A percentile compares a stretch with the other conserved stretches of the same genome.
Conservation (phyloP, 306 rosid genomes). For the Aeschynomene evenia region DNA sequence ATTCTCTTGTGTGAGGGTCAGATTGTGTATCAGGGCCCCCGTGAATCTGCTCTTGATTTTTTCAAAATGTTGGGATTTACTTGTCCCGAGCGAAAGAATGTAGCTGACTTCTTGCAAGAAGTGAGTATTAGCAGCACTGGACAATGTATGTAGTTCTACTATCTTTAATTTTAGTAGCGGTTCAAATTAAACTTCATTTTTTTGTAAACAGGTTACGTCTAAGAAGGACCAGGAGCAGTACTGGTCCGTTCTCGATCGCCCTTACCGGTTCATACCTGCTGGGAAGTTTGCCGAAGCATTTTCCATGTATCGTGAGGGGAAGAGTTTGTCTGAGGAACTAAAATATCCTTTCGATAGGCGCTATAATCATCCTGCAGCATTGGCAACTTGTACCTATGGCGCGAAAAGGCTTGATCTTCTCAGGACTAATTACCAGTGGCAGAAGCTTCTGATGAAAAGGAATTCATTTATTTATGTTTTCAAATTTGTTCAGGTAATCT, state of each 20-base stretch:
- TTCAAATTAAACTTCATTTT: conserved; percentile 2
- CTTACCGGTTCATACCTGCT: conserved; percentile 73
- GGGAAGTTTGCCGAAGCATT: conserved; percentile 83
- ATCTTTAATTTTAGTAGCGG: conserved; percentile 26
- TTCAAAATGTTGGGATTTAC: conserved; percentile 82
- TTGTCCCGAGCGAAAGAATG: conserved; percentile 91
- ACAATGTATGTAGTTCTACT: conserved; percentile 17
- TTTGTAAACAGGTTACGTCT: conserved; percentile 71
- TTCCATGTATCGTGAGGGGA: conserved; percentile 64
- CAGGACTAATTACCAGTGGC: conserved; percentile 78
- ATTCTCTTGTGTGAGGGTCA: conserved; percentile 94
- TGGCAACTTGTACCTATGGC: conserved; percentile 78
- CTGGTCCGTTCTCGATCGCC: conserved; percentile 76
- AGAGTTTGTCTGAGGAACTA: conserved; percentile 66
- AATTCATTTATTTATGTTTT: conserved; percentile 91
- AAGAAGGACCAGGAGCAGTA: conserved; percentile 98
- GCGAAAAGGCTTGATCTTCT: conserved; percentile 66
- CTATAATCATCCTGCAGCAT: conserved; percentile 87
- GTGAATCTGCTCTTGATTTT: conserved; percentile 73
- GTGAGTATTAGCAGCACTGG: conserved; percentile 50
- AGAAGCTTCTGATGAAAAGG: conserved; percentile 81
- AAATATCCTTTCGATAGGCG: conserved; percentile 75
- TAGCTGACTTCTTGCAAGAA: conserved; percentile 97
- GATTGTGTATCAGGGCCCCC: conserved; percentile 89
- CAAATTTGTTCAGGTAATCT: conserved; percentile 87